Base-by-base conservation (phyloP, 2,329 filamentous ascomycete species). In the Nemania sp. region DNA sequence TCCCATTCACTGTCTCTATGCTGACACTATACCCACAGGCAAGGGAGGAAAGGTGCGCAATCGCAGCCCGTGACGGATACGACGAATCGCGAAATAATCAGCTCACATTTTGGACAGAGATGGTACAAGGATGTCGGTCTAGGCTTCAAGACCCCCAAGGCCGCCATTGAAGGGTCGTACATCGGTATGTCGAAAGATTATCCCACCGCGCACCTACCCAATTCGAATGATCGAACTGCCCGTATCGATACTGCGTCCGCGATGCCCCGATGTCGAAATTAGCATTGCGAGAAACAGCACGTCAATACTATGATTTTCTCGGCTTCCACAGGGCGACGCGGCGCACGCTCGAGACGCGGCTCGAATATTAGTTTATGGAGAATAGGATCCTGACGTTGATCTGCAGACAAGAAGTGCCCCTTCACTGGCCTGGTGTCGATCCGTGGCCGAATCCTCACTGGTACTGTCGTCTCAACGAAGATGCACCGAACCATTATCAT, bases 401-500 rank as follows among this genome's bases (percentile, higher is more conserved):
- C 53, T 64, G 72, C 74, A 96, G 94, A 99, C 89, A 99, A 99
- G 91, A 99, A 99, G 86, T 99, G 94, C 89, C 94, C 94, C 69
- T 99, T 99, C 89, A 96, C 91, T 71, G 95, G 95, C 77, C 84
- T 93, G 78, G 92, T 99, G 78, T 97, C 94, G 67, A 99, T 99
- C 84, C 94, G 94, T 83, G 94, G 94, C 80, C 93, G 94, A 93
- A 99, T 99, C 86, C 85, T 99, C 69, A 97, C 93, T 77, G 94
- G 94, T 75, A 97, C 91, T 76, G 94, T 99, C 75, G 89, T 97
- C 75, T 97, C 93, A 72, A 99, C 94, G 81, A 99, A 99, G 90
- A 99, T 99, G 94, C 94, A 99, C 90, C 90, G 94, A 81, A 99
- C 94, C 73, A 82, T 97, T 77, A 89, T 99, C 82, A 95, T 99